These are phyloP conservation scores for Tetracladium maxilliforme DNA, from an alignment of 2,329 filamentous ascomycete genomes.

Conservation along the genomic window DNA sequence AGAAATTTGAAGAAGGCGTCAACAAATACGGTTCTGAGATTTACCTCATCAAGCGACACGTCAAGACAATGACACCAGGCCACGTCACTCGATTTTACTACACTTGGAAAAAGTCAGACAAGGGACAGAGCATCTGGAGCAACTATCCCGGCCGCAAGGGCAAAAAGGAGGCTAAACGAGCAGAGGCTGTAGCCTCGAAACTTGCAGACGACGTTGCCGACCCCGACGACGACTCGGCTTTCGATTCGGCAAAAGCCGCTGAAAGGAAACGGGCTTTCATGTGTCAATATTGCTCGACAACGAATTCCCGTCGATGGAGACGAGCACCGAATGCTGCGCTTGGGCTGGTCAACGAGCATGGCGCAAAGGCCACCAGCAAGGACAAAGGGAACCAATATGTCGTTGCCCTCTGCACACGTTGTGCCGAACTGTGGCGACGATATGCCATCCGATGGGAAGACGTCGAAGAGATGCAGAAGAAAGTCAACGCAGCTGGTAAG, in stretches of 20 bases:
- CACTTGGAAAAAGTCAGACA: constrained; percentile 89
- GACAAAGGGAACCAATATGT: constrained; percentile 63
- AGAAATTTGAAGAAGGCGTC: constrained; percentile 86
- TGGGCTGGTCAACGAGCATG: constrained; percentile 51
- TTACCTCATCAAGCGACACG: constrained; percentile 66
- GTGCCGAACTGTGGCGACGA: constrained; percentile 85
- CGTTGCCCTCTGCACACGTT: constrained; percentile 76
- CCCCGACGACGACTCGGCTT: constrained; percentile 87
- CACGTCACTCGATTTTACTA: constrained; percentile 91
- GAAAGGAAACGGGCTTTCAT: constrained; percentile 71
- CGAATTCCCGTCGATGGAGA: constrained; percentile 77
- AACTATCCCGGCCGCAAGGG: constrained; percentile 77
- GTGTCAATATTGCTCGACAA: constrained; percentile 84
- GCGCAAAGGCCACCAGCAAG: constrained; percentile 45
- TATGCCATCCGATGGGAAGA: constrained; percentile 96
- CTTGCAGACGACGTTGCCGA: constrained; percentile 87
- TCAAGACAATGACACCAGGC: constrained; percentile 66
- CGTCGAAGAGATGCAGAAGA: constrained; percentile 79
- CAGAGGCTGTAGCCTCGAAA: constrained; percentile 57
- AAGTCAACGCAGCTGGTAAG: constrained; percentile 64
- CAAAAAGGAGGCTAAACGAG: constrained; percentile 71
- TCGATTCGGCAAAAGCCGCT: constrained; percentile 69
- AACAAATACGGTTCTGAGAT: constrained; percentile 85
- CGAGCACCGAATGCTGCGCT: constrained; percentile 68
- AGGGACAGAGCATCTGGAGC: constrained; percentile 80